Evolutionary conservation across 257 asterid genomes (phyloP), one percentile per base, ranked within the genome.

Genomic region (Voacanga thouarsii): DNA sequence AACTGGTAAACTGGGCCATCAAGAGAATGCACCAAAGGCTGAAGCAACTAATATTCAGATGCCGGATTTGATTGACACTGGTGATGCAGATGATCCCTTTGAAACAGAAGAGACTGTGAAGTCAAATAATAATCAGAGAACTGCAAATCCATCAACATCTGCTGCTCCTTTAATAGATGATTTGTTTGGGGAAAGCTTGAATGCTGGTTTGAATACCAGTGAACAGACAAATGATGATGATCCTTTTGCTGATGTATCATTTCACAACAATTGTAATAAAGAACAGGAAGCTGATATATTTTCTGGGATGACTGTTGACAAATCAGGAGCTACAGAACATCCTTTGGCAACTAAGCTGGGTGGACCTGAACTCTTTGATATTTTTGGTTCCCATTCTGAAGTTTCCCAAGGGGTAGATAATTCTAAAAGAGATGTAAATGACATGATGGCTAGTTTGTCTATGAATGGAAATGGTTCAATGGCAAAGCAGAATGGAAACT

Each of bases 241-340:
- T 84, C 98, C 98, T 70, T 96, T 96, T 83, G 98, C 96, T 28
- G 98, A 92, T 83, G 99, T 96, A 80, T 90, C 97, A 16, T 96
- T 96, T 67, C 91, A 89, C 87, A 82, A 28, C 81, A 78, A 76
- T 85, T 85, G 77, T 83, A 86, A 80, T 73, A 89, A 85, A 75
- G 92, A 81, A 81, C 88, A 82, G 45, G 84, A 73, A 71, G 79
- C 83, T 50, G 96, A 91, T 88, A 78, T 88, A 82, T 91, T 95
- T 79, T 90, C 96, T 81, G 93, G 90, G 74, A 79, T 85, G 88
- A 80, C 87, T 63, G 82, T 77, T 78, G 92, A 85, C 78, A 88
- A 83, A 71, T 80, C 88, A 15, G 89, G 83, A 72, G 73, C 59
- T 79, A 30, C 79, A 45, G 93, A 80, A 82, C 76, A 81, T 75